phyloP scores from a whole-genome alignment of 1,139 yeast genomes.

The Suhomyces yuchorum region DNA sequence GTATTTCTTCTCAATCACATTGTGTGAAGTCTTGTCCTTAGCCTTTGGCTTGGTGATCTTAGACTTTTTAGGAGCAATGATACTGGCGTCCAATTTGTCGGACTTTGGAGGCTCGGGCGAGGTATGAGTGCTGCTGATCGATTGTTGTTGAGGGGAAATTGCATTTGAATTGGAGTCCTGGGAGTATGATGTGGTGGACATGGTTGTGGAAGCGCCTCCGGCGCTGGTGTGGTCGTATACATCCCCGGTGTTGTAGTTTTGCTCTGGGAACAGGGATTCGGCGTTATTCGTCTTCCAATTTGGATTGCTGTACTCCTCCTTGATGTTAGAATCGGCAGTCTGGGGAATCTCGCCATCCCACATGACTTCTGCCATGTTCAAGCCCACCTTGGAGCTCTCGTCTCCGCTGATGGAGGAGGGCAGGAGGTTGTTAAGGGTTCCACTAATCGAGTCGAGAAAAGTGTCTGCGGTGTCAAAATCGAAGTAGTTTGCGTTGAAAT shows the following conservation, averaged over 20 bases:
- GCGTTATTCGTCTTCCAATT: constrained; percentile 5
- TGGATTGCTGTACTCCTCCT: constrained; percentile 14
- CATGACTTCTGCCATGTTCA: constrained; percentile 8
- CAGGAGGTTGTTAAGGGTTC: constrained; percentile 23
- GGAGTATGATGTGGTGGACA: constrained; percentile 21
- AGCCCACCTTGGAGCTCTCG: constrained; percentile 13
- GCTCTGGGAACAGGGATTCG: neutral
- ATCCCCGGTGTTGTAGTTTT: neutral
- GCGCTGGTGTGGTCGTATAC: constrained; percentile 3
- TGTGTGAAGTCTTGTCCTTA: constrained; percentile 71
- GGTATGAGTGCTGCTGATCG: constrained; percentile 34
- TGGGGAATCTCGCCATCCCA: constrained; percentile 11
- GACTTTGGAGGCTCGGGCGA: constrained; percentile 32
- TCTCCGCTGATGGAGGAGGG: constrained; percentile 22
- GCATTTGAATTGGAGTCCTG: constrained; percentile 25
- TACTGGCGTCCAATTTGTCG: constrained; percentile 8
- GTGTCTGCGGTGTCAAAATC: constrained; percentile 41
- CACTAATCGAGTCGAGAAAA: constrained; percentile 37
- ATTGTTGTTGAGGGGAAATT: constrained; percentile 33
- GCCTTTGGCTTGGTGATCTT: constrained; percentile 39
- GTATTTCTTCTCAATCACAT: constrained; percentile 78
- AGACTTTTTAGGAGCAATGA: constrained; percentile 7
- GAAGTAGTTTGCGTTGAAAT: constrained; percentile 22
- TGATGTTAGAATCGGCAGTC: constrained; percentile 1
- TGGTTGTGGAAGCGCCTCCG: constrained; percentile 11